phyloP scores from a whole-genome alignment of 768 basidiomycete genomes.

The Amanita thiersii region DNA sequence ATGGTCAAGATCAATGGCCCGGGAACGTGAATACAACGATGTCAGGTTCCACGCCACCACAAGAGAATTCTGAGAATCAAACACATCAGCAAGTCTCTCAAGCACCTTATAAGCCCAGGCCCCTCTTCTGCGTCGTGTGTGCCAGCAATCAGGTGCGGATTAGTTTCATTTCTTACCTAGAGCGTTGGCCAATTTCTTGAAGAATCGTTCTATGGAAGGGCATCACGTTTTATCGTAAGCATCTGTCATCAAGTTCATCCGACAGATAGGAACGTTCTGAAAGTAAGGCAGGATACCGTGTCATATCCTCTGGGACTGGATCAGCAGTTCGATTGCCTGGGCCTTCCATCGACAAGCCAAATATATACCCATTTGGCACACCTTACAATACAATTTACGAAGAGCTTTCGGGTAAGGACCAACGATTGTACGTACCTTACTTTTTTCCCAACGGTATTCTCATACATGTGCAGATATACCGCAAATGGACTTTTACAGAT shows the following conservation, averaged over 20 bases:
- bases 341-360: slow-evolving; percentile 94
- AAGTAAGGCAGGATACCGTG: slow-evolving; percentile 87
- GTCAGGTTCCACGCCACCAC: neutral
- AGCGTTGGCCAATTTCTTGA: slow-evolving; percentile 6
- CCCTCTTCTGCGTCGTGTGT: slow-evolving; percentile 95
- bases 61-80: slow-evolving; percentile 1
- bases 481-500: slow-evolving; percentile 92
- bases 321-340: slow-evolving; percentile 96
- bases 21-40: slow-evolving; percentile 16
- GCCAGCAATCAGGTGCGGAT: slow-evolving; percentile 96
- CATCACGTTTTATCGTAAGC: slow-evolving; percentile 85
- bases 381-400: slow-evolving; percentile 95
- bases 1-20: slow-evolving; percentile 16
- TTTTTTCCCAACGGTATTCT: slow-evolving; percentile 1
- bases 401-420: slow-evolving; percentile 78
- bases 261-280: slow-evolving; percentile 11
- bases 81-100: neutral
- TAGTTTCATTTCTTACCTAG: slow-evolving; percentile 4
- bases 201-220: slow-evolving; percentile 99
- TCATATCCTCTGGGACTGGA: slow-evolving; percentile 93
- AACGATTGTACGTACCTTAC: slow-evolving; percentile 56
- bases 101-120: slow-evolving; percentile 51
- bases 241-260: neutral
- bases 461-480: slow-evolving; percentile 54
- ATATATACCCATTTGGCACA: slow-evolving; percentile 94